A percentile compares a stretch with the other conserved stretches of the same genome.
Conservation (phyloP, 1,284 basidiomycete genomes). For the Leccinum ponderosum region DNA sequence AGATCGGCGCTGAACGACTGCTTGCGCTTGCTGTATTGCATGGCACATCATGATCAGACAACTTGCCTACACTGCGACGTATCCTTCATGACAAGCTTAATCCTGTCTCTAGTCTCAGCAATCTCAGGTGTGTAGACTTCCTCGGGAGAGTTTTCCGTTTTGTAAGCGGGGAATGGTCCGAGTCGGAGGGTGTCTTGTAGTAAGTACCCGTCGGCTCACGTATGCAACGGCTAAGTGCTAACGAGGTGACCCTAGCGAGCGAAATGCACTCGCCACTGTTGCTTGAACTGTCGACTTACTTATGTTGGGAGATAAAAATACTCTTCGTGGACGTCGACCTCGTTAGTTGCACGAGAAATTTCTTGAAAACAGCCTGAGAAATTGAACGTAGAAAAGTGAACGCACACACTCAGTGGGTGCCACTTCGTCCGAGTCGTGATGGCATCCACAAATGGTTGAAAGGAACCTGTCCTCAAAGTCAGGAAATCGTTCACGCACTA, state of each 20-base stretch:
- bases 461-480: not conserved
- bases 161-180: not conserved
- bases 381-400: no score
- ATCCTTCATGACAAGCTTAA: not conserved
- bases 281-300: no score
- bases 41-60: not conserved
- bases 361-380: no score
- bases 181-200: not conserved
- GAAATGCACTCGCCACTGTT: not conserved
- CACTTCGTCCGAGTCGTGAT: not conserved
- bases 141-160: not conserved
- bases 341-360: no score
- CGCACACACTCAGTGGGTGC: not conserved
- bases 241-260: not conserved
- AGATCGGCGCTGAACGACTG: not conserved
- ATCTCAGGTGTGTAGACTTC: not conserved
- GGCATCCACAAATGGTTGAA: not conserved
- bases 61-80: not conserved
- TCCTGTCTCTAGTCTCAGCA: not conserved
- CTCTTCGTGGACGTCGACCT: no score
- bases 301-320: no score
- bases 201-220: not conserved
- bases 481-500: not conserved
- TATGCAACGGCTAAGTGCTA: not conserved
- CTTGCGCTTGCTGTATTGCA: not conserved